Evolutionary conservation across 2,329 filamentous ascomycete species (phyloP), one percentile per base, ranked within the genome.

Genomic region (Fusarium oligoseptatum): DNA sequence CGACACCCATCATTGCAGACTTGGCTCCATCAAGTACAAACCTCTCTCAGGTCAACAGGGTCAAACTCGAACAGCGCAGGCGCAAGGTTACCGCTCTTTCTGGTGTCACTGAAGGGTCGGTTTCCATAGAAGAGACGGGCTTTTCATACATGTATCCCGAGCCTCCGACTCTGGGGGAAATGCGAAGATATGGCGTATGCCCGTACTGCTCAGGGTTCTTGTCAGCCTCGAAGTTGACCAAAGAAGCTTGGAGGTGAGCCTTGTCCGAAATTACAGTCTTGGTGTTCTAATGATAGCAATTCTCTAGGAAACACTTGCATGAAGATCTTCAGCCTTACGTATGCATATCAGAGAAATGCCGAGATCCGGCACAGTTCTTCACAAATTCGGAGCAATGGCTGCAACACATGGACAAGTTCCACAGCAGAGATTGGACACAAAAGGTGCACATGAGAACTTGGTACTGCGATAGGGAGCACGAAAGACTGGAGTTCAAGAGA

Each of bases 221-320:
- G 7, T 9, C 37, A 0, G 17, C 37, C 17, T 39, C 39, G 39
- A 41, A 41, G 4, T 41, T 41, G 39, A 41, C 39, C 1, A 41
- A 41, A 4, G 17, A 3, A 41, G 9, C 4, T 11, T 41, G 39
- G 39, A 41, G 39, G 39, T 41, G 17, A 20, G 17, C 9, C 6
- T 3, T 6, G n/a, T 10, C 17, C 9, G 17, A 3, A 6, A 1
- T 11, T 41, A 1, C 17, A 41, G 1, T 0, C 9, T 3, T n/a
- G 9, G 0, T 0, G 0, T 6, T 1, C 5, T 20, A 9, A 41
- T 11, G 2, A 11, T 41, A 4, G 3, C 5, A 20, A 1, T 3
- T 0, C 4, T 6, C 39, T 41, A 41, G 39, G 9, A 5, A 41
- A 1, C 39, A 41, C 4, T 6, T 41, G 4, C 17, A 41, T 3